Evolutionary conservation across 768 basidiomycete genomes (phyloP).

Genomic region (Pulveroboletus sp.): DNA sequence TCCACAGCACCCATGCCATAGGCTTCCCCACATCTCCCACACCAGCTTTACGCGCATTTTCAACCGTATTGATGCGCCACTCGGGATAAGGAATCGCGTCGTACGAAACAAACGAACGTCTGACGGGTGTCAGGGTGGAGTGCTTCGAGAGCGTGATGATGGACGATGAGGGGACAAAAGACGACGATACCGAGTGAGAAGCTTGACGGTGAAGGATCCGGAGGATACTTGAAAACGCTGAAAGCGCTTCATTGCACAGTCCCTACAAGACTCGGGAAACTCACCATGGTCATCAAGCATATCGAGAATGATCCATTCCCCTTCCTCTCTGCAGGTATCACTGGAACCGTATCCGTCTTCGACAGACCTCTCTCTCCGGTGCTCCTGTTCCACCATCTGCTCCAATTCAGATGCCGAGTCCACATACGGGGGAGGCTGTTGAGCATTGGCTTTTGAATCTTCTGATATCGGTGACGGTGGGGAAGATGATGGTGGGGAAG

Average conservation of each 20-base stretch:
- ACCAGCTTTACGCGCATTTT: conserved; percentile 52
- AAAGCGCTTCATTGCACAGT: background rate
- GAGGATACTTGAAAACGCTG: conserved; percentile 47
- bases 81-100: conserved; percentile 56
- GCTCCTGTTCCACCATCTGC: conserved; percentile 3
- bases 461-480: conserved; percentile 26
- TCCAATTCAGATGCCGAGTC: background rate
- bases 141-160: conserved; percentile 54
- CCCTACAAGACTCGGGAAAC: background rate
- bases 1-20: conserved; percentile 43
- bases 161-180: conserved; percentile 40
- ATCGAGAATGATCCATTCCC: conserved; percentile 51
- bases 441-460: conserved; percentile 2
- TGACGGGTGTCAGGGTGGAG: conserved; percentile 1
- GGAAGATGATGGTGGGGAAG: conserved; percentile 16
- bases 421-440: background rate
- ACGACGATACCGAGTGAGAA: conserved; percentile 32
- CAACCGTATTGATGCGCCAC: conserved; percentile 52
- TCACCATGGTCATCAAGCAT: conserved; percentile 44
- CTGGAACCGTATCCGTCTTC: background rate
- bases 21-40: conserved; percentile 54
- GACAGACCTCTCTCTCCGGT: background rate
- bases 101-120: conserved; percentile 24
- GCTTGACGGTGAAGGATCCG: conserved; percentile 49
- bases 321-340: conserved; percentile 19